Percentiles rank a stretch among this genome's conserved stretches.
These are phyloP conservation scores for Limonium bicolor DNA, from an alignment of 148 eudicot species.

Conservation along the genomic window DNA sequence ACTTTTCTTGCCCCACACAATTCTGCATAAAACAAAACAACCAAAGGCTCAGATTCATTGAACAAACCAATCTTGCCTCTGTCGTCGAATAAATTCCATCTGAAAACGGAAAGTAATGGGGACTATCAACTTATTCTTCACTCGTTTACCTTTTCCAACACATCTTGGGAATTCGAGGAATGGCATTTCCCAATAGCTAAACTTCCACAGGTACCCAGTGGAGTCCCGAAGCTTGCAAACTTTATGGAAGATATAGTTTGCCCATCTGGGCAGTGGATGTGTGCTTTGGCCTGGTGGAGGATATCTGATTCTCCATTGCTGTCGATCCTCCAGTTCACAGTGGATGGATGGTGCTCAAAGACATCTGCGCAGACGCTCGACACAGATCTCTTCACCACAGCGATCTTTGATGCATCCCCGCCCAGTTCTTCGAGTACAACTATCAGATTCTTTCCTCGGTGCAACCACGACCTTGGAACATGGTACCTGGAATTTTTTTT, in stretches of 20 bases:
- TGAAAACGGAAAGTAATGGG: neutral
- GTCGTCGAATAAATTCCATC: neutral
- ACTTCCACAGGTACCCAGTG: slow-evolving; percentile 48
- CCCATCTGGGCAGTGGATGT: slow-evolving; percentile 34
- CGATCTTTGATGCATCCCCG: slow-evolving; percentile 55
- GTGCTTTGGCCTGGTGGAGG: slow-evolving; percentile 21
- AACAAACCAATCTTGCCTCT: neutral
- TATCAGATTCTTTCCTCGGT: slow-evolving; percentile 38
- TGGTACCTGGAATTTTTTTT: slow-evolving; percentile 66
- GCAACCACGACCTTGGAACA: slow-evolving; percentile 73
- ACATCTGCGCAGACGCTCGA: slow-evolving; percentile 34
- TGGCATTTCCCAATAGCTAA: slow-evolving; percentile 37
- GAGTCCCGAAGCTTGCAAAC: slow-evolving; percentile 60
- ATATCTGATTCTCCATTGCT: slow-evolving; percentile 11
- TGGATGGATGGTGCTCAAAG: slow-evolving; percentile 33
- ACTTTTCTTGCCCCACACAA: slow-evolving; percentile 35
- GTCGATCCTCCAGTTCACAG: slow-evolving; percentile 23
- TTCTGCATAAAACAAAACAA: slow-evolving; percentile 15
- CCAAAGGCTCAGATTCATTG: neutral
- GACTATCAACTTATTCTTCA: neutral
- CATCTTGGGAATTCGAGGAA: slow-evolving; percentile 23
- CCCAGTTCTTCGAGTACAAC: slow-evolving; percentile 67
- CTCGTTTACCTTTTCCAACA: slow-evolving; percentile 32
- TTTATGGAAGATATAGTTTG: slow-evolving; percentile 34
- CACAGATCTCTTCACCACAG: slow-evolving; percentile 46